Evolutionary conservation across 345 rosid species (phyloP), one percentile per base, ranked within the genome.

Genomic region (Eucalyptus guilfoylei): DNA sequence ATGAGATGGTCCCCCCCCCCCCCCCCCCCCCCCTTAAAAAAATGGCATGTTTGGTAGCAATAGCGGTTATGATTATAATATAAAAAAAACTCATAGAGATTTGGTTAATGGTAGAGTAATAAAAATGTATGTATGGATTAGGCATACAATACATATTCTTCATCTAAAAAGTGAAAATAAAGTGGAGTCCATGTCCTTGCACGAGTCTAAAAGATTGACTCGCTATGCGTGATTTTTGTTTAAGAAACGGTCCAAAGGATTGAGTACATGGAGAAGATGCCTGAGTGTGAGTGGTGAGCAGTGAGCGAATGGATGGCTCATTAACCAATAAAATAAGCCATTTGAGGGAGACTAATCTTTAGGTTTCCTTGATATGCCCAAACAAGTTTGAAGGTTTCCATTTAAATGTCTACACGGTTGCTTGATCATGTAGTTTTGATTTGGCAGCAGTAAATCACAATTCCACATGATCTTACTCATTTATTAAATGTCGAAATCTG

Each of bases 381-480:
- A 34, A 40, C 30, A 76, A 37, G 28, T 37, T 76, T 76, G 83
- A 76, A 37, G 47, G 47, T 11, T 76, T 37, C 47, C 28, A 76
- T 72, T 37, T 11, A 11, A 5, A 72, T 19, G 81, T 17, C 44
- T 76, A 37, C 83, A 37, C 83, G 13, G 42, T 37, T 37, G 26
- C 26, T 76, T 12, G 8, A 19, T 37, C 2, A 19, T 76, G 47
- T 23, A 21, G 15, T 40, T 37, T 21, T 76, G 26, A 11, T 19
- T 11, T 1, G 21, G 40, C 19, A 4, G 10, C 21, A 64, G 40
- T 34, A 11, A 19, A 72, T 37, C 47, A 19, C 83, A 37, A 72
- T 37, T 72, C 83, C 28, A 11, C 3, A 2, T 6, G 26, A 19
- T 21, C 28, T 11, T 17, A 17, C 44, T 69, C 2, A 0, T 34